phyloP scores from a whole-genome alignment of 2,329 filamentous ascomycete species.

The Pyrenophora seminiperda region DNA sequence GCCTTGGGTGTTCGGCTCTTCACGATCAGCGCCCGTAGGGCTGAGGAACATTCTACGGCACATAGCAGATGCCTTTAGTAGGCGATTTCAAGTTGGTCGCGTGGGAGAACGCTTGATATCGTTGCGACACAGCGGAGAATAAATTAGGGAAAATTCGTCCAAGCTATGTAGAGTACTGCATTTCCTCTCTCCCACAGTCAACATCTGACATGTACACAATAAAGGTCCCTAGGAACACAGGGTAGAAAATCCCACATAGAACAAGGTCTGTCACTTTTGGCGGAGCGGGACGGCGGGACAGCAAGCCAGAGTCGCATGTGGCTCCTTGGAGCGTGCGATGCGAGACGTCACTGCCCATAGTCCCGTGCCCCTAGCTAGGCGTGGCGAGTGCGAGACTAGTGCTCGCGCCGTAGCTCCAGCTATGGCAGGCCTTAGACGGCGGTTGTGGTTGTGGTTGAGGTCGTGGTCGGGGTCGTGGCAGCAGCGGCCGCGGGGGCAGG shows the following conservation, averaged over 20 bases:
- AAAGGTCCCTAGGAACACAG: slow-evolving; percentile 6
- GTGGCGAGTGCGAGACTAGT: slow-evolving; percentile 15
- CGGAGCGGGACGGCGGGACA: slow-evolving; percentile 4
- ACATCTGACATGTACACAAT: slow-evolving; percentile 19
- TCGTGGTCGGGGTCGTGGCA: neutral
- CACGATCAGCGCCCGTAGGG: slow-evolving; percentile 14
- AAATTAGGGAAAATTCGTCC: slow-evolving; percentile 7
- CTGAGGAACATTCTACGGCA: slow-evolving; percentile 20
- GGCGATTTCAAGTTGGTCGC: neutral
- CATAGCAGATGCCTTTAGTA: neutral
- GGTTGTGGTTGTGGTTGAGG: neutral
- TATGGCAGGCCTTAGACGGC: neutral
- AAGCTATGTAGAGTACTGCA: slow-evolving; percentile 13
- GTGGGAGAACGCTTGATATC: neutral
- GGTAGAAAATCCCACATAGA: slow-evolving; percentile 5
- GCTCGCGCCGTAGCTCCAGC: slow-evolving; percentile 12
- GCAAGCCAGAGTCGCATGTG: slow-evolving; percentile 4
- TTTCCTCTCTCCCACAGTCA: slow-evolving; percentile 15
- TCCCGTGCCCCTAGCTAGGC: slow-evolving; percentile 4
- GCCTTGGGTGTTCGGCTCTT: slow-evolving; percentile 14
- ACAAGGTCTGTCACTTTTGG: slow-evolving; percentile 10
- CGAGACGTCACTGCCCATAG: neutral
- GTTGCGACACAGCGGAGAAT: neutral
- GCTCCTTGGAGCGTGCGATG: slow-evolving; percentile 7
- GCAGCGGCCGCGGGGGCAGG: neutral